Evolutionary conservation across 768 basidiomycete species (phyloP).

Genomic region (Polyporus arcularius): DNA sequence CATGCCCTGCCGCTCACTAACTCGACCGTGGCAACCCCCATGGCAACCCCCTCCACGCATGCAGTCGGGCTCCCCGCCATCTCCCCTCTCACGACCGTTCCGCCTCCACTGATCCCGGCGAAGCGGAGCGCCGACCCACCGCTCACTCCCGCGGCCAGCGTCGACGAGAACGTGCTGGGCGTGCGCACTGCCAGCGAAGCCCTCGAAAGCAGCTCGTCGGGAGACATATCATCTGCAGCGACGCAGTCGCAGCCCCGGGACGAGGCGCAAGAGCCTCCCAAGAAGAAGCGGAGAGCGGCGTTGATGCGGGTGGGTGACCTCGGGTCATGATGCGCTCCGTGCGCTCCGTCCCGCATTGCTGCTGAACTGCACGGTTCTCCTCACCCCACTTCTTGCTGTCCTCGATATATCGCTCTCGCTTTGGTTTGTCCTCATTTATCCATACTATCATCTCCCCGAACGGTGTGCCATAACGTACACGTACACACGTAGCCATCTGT

Average conservation of each 20-base stretch:
- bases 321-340: constrained; percentile 10
- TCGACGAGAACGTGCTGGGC: constrained; percentile 26
- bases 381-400: no score
- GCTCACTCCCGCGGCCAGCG: constrained; percentile 32
- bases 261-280: constrained; percentile 58
- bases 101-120: constrained; percentile 22
- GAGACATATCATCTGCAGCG: background rate
- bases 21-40: constrained; percentile 26
- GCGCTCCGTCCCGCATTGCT: no score
- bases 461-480: background rate
- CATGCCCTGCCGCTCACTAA: constrained; percentile 49
- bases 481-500: background rate
- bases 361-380: no score
- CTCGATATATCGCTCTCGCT: background rate
- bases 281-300: constrained; percentile 84
- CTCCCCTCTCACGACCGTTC: constrained; percentile 15
- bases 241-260: constrained; percentile 33
- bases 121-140: constrained; percentile 41
- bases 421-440: background rate
- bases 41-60: constrained; percentile 31
- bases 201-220: constrained; percentile 5
- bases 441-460: background rate
- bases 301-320: constrained; percentile 67
- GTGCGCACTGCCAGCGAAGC: background rate
- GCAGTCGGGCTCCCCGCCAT: constrained; percentile 21